Evolutionary conservation across 805 yeast species (phyloP), one percentile per base, ranked within the genome.

Genomic region (Metschnikowia sp.): DNA sequence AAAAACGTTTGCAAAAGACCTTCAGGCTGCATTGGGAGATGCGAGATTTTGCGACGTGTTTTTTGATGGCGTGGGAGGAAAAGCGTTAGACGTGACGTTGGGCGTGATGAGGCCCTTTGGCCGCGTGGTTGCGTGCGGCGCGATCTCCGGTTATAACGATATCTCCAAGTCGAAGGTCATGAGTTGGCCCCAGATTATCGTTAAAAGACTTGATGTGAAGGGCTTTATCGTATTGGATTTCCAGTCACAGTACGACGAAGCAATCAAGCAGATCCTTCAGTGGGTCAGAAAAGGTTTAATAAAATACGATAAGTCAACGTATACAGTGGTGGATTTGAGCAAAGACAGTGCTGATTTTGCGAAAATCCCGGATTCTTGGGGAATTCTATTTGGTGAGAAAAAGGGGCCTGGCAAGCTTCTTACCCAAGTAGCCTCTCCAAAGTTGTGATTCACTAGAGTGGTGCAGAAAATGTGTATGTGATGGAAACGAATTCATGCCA

Each of bases 61-160:
- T 49, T 61, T 54, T 39, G 65, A 63, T 47, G 53, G 58, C 34
- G 65, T 60, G 31, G 67, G 67, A 8, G 65, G 67, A 4, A 37
- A 47, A 18, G 46, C 60, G 13, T 58, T 63, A 39, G 60, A 58
- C 34, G 44, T 32, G 33, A 49, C 54, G 50, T 48, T 61, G 30
- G 49, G 55, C 13, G 40, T 49, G 36, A 36, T 49, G 13, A 56
- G 56, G 39, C 45, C 48, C 10, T 54, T 58, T 33, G 82, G 79
- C 40, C 63, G 59, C 26, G 65, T 83, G 34, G 59, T 81, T 43
- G 83, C 80, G 11, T 80, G 86, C 65, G 88, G 88, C 47, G 72
- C 82, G 12, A 80, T 83, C 51, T 65, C 85, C 30, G 78, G 79
- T 43, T 83, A 81, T 60, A 78, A 81, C 57, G 75, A 76, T 49